Conservation (phyloP, 352 stramenopile species). For the Phytophthora sansomeana region DNA sequence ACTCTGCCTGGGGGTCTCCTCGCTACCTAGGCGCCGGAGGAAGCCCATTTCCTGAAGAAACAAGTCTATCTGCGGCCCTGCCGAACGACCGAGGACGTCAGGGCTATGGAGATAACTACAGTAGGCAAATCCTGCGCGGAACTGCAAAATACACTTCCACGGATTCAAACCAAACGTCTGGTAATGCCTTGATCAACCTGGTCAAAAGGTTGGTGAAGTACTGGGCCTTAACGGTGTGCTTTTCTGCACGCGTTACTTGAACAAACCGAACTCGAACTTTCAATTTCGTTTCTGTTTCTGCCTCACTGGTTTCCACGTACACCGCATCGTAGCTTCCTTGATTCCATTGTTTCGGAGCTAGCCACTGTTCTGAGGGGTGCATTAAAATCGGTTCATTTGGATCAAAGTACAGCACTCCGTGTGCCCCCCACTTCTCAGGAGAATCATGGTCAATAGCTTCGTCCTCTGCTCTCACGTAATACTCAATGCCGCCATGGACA, state of each 20-base stretch:
- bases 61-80: no score
- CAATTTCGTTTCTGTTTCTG: not conserved
- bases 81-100: no score
- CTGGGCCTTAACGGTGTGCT: not conserved
- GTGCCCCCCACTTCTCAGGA: no score
- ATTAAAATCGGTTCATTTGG: not conserved
- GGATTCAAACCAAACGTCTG: not conserved
- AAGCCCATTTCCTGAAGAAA: no score
- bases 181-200: not conserved
- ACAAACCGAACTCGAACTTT: conserved; percentile 1
- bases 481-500: conserved; percentile 1
- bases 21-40: no score
- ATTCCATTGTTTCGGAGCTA: conserved; percentile 9
- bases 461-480: not conserved
- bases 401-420: not conserved
- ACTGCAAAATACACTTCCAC: not conserved
- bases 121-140: not conserved
- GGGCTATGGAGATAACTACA: no score
- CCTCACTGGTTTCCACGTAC: not conserved
- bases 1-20: no score
- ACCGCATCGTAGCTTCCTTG: conserved; percentile 14
- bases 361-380: not conserved
- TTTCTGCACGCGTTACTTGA: not conserved
- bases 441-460: no score
- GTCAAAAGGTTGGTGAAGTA: not conserved